These are phyloP conservation scores for Handroanthus guayacan DNA, from an alignment of 257 asterid genomes.

Conservation along the genomic window DNA sequence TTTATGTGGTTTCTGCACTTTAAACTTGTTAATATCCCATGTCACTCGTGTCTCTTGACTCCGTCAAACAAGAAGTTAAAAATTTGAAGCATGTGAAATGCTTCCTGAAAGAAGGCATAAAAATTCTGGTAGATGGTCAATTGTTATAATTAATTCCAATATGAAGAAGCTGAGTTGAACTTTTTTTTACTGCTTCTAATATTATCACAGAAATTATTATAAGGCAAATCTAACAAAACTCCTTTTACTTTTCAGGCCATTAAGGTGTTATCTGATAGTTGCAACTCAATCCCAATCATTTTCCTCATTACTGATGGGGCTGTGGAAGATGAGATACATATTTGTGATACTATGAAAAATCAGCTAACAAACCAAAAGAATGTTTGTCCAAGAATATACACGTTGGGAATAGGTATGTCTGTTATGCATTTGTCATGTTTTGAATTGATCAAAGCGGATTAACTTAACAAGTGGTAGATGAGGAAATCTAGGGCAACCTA, in stretches of 20 bases:
- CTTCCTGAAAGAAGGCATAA: background rate
- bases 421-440: background rate
- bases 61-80: too few species aligned
- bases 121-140: background rate
- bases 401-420: slow-evolving; percentile 65
- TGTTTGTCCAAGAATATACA: slow-evolving; percentile 58
- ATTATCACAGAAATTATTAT: slow-evolving; percentile 4
- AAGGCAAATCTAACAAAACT: background rate
- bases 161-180: background rate
- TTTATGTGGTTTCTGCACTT: background rate
- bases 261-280: slow-evolving; percentile 50
- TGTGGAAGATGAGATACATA: slow-evolving; percentile 65
- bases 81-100: too few species aligned
- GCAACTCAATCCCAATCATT: slow-evolving; percentile 51
- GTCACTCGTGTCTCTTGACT: background rate
- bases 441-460: background rate
- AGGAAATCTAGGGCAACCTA: too few species aligned
- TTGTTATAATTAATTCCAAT: background rate
- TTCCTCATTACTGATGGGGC: slow-evolving; percentile 67
- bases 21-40: slow-evolving; percentile 5
- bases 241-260: slow-evolving; percentile 50
- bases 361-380: slow-evolving; percentile 41
- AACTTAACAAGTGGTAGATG: slow-evolving; percentile 9
- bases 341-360: slow-evolving; percentile 58
- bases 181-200: background rate